Percentiles rank a stretch among this genome's conserved stretches.
Evolutionary conservation across 169 alveolate species (phyloP).

Genomic region (Plasmodium vivax): DNA sequence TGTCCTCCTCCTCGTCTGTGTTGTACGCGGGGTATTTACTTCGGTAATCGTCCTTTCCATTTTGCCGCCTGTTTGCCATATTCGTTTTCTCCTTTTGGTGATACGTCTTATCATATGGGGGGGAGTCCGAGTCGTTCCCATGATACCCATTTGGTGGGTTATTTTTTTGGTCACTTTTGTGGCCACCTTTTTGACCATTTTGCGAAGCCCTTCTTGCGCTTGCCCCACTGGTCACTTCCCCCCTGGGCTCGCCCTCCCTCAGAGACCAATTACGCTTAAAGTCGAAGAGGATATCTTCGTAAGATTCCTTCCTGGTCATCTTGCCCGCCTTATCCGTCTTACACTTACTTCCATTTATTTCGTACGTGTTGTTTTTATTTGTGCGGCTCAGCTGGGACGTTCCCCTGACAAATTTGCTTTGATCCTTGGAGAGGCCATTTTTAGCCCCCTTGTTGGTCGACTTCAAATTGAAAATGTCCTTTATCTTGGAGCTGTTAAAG

Average conservation of each 20-base stretch:
- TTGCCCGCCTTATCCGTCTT: neutral
- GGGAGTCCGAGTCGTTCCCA: neutral
- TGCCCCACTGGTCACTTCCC: neutral
- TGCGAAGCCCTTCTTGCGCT: neutral
- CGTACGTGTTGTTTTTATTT: constrained; percentile 14
- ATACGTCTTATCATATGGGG: neutral
- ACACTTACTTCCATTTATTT: neutral
- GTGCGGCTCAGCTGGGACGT: neutral
- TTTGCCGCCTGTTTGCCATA: neutral
- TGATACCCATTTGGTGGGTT: neutral
- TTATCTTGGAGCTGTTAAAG: constrained; percentile 35
- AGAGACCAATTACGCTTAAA: neutral
- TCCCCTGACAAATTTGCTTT: neutral
- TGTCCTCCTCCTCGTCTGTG: neutral
- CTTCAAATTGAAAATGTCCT: constrained; percentile 45
- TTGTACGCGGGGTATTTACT: neutral
- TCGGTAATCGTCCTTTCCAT: neutral
- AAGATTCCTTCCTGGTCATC: constrained; percentile 6
- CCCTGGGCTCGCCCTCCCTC: neutral
- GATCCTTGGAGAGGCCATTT: neutral
- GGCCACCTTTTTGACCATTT: neutral
- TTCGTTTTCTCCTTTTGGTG: neutral
- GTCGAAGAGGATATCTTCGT: constrained; percentile 30
- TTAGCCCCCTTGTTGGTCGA: neutral
- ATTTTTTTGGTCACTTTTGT: neutral